These are phyloP conservation scores for Trichoderma parareesei DNA, from an alignment of 495 filamentous ascomycete genomes.

Conservation along the genomic window DNA sequence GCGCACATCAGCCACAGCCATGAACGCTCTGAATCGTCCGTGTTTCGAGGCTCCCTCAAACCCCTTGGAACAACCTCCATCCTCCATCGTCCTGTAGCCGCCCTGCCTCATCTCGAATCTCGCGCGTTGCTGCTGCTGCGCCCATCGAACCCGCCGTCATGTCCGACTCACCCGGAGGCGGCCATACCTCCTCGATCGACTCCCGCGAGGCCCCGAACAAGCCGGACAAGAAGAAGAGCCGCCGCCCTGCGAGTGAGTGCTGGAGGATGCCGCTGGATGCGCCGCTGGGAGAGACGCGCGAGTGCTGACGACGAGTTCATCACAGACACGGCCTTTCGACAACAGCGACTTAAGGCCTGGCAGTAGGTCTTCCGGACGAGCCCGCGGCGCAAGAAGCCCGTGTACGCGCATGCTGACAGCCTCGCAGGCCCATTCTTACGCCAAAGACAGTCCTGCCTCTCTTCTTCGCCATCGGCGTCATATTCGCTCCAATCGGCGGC, in stretches of 20 bases:
- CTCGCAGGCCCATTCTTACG: conserved; percentile 72
- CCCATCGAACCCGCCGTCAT: conserved; percentile 16
- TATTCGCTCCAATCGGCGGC: conserved; percentile 84
- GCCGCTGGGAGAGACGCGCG: neutral
- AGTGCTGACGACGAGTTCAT: conserved; percentile 11
- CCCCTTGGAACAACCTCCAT: conserved; percentile 5
- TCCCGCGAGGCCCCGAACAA: conserved; percentile 26
- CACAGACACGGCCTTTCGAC: conserved; percentile 81
- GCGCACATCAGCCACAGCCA: conserved; percentile 1
- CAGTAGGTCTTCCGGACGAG: conserved; percentile 50
- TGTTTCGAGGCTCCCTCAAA: neutral
- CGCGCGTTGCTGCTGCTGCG: neutral
- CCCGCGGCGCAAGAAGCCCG: neutral
- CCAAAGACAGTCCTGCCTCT: conserved; percentile 87
- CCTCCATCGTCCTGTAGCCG: neutral
- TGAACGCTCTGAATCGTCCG: neutral
- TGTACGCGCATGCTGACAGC: conserved; percentile 8
- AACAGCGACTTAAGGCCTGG: conserved; percentile 91
- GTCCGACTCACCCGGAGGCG: conserved; percentile 22
- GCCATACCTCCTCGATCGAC: conserved; percentile 32
- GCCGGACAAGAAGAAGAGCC: conserved; percentile 71
- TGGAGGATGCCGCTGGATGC: conserved; percentile 6
- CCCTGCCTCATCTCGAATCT: neutral
- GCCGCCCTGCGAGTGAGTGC: conserved; percentile 71
- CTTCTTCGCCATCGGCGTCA: conserved; percentile 77